Evolutionary conservation across 306 rosid species (phyloP).

Genomic region (Ammopiptanthus mongolicus): DNA sequence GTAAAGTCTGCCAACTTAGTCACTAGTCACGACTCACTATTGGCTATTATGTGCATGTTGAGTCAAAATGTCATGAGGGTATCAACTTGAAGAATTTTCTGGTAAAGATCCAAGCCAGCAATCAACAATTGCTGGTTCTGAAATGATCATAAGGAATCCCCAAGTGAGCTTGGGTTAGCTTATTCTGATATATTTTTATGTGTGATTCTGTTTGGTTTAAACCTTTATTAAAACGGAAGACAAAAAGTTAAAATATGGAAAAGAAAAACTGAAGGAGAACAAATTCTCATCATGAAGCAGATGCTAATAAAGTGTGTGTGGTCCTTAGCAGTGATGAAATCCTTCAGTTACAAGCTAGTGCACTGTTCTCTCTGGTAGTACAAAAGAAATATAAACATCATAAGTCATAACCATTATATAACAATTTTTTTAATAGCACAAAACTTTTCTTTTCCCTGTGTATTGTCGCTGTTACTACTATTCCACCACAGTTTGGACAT

Average conservation of each 20-base stretch:
- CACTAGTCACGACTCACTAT: neutral
- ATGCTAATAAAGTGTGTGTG: slow-evolving; percentile 16
- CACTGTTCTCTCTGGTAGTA: neutral
- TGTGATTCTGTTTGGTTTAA: neutral
- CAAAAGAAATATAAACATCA: neutral
- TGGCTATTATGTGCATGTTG: slow-evolving; percentile 19
- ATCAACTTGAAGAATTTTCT: slow-evolving; percentile 26
- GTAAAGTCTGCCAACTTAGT: neutral
- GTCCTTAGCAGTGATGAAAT: slow-evolving; percentile 2
- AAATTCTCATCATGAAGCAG: slow-evolving; percentile 19
- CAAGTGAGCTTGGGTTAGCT: slow-evolving; percentile 12
- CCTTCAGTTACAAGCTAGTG: neutral
- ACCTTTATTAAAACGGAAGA: neutral
- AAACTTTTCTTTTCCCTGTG: neutral
- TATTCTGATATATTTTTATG: slow-evolving; percentile 28
- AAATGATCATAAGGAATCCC: slow-evolving; percentile 21
- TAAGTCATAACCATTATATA: neutral
- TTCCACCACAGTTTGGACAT: neutral
- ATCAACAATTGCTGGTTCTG: slow-evolving; percentile 26
- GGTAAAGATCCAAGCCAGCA: slow-evolving; percentile 37
- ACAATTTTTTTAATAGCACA: neutral
- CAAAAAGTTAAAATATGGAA: neutral
- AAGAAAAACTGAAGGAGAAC: slow-evolving; percentile 19
- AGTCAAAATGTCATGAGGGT: slow-evolving; percentile 29
- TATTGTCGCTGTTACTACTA: neutral